A percentile compares a stretch with the other conserved stretches of the same genome.
phyloP scores from a whole-genome alignment of 345 rosid genomes.

The Boechera divaricarpa region DNA sequence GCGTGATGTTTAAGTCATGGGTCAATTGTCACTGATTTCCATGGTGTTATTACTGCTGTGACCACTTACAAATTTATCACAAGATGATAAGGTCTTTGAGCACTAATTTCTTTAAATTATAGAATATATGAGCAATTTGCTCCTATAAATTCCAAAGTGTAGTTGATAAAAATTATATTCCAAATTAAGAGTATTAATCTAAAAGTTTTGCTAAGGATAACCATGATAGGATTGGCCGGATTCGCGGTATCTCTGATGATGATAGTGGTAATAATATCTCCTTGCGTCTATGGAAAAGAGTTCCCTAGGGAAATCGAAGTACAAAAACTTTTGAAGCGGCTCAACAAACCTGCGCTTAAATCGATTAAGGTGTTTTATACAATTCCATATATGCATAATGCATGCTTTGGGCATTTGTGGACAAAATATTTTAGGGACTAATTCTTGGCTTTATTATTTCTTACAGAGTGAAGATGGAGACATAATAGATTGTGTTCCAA shows the following conservation, averaged over 20 bases:
- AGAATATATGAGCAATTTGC: constrained; percentile 4
- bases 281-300: constrained; percentile 20
- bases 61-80: neutral
- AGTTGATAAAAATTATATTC: constrained; percentile 1
- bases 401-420: neutral
- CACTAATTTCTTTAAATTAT: neutral
- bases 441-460: neutral
- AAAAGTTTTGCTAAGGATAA: neutral
- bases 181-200: constrained; percentile 12
- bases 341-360: constrained; percentile 65
- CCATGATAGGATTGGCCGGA: constrained; percentile 9
- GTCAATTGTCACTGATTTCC: constrained; percentile 14
- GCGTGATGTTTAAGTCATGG: constrained; percentile 12
- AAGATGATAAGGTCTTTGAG: constrained; percentile 14
- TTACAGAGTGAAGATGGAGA: constrained; percentile 33
- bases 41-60: neutral
- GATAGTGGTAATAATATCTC: neutral
- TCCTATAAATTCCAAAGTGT: constrained; percentile 17
- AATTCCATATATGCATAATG: neutral
- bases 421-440: neutral
- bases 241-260: constrained; percentile 17
- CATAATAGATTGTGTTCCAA: constrained; percentile 38
- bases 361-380: constrained; percentile 54
- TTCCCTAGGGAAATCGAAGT: constrained; percentile 32
- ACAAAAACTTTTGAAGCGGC: constrained; percentile 40